phyloP scores from a whole-genome alignment of 495 filamentous ascomycete species.

The Podospora conica region DNA sequence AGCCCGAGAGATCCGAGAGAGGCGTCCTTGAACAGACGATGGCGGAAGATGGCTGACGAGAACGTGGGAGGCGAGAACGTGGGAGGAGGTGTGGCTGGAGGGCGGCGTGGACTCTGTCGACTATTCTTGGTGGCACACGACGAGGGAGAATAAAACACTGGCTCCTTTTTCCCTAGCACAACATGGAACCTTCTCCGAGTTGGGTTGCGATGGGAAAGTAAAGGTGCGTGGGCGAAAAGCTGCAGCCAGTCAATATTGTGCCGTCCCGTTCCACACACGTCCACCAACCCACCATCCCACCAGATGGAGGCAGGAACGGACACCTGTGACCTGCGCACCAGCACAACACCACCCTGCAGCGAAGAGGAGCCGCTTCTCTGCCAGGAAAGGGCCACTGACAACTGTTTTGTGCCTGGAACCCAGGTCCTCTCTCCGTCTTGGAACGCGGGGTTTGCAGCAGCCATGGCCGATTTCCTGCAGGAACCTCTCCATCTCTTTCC shows the following conservation, averaged over 20 bases:
- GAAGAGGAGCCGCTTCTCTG: background rate
- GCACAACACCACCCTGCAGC: background rate
- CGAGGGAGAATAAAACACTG: background rate
- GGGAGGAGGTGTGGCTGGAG: background rate
- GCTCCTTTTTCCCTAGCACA: background rate
- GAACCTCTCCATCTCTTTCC: background rate
- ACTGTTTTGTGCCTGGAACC: background rate
- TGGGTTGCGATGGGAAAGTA: conserved; percentile 1
- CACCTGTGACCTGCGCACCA: background rate
- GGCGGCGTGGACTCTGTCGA: background rate
- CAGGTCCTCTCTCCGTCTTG: background rate
- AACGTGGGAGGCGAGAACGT: too few relatives aligned
- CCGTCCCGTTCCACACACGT: conserved; percentile 17
- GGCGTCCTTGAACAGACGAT: background rate
- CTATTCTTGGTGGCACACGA: conserved; percentile 10
- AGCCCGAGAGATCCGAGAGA: too few relatives aligned
- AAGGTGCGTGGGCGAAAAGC: background rate
- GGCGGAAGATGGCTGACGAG: background rate
- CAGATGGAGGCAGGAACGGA: background rate
- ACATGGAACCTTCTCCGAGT: conserved; percentile 6
- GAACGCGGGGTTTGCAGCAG: background rate
- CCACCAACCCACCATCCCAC: background rate
- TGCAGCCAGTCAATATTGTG: conserved; percentile 21
- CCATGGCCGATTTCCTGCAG: background rate
- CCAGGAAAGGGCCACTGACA: background rate